phyloP scores from a whole-genome alignment of 176 grass and related monocot genomes.

The Aegilops speltoides region DNA sequence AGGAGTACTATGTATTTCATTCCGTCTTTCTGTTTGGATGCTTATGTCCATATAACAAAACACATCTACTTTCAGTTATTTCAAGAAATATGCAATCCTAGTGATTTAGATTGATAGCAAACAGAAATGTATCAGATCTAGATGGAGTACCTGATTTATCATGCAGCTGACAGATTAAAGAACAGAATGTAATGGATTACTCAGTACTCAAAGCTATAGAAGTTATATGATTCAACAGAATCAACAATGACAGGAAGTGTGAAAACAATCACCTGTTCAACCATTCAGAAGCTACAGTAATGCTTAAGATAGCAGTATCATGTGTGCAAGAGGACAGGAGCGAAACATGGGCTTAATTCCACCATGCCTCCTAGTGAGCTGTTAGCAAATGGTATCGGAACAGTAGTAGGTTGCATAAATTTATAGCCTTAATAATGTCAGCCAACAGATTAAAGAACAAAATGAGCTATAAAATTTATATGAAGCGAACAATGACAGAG shows the following conservation, averaged over 20 bases:
- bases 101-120: background rate
- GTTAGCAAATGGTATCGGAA: too few species aligned
- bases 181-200: conserved; percentile 18
- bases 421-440: too few species aligned
- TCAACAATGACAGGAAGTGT: conserved; percentile 21
- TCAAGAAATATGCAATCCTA: background rate
- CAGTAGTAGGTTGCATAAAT: too few species aligned
- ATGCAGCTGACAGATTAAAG: conserved; percentile 22
- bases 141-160: too few species aligned
- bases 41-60: background rate
- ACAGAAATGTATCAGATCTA: background rate
- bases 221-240: conserved; percentile 32
- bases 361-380: too few species aligned
- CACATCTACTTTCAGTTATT: background rate
- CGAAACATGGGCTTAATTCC: too few species aligned
- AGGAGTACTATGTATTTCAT: background rate
- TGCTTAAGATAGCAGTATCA: conserved; percentile 38
- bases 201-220: conserved; percentile 15
- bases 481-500: too few species aligned
- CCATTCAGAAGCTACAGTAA: conserved; percentile 12
- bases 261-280: conserved; percentile 25
- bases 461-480: too few species aligned
- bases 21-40: background rate
- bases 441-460: too few species aligned
- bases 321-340: conserved; percentile 49